phyloP scores from a whole-genome alignment of 805 yeast genomes.

The Candida mattraensis region DNA sequence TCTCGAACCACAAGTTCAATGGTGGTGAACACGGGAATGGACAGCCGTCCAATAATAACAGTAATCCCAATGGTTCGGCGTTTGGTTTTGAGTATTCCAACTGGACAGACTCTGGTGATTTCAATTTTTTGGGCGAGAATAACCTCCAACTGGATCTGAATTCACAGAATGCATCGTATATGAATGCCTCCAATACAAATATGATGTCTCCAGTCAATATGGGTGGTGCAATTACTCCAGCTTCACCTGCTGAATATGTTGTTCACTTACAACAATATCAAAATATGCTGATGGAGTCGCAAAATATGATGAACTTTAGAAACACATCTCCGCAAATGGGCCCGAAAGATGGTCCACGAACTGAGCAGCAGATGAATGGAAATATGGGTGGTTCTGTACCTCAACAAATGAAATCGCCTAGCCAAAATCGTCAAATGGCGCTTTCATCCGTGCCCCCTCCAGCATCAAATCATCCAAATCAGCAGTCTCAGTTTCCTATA shows the following conservation, averaged over 20 bases:
- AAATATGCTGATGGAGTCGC: constrained; percentile 32
- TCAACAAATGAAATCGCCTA: constrained; percentile 2
- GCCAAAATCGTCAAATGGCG: neutral
- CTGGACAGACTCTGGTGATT: constrained; percentile 33
- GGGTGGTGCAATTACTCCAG: constrained; percentile 19
- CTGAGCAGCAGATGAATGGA: too few species aligned
- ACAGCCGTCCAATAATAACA: neutral
- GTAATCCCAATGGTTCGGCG: constrained; percentile 5
- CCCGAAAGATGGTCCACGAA: neutral
- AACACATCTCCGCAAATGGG: constrained; percentile 3
- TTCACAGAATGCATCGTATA: constrained; percentile 16
- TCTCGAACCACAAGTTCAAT: too few species aligned
- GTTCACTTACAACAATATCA: constrained; percentile 36
- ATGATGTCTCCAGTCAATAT: constrained; percentile 29
- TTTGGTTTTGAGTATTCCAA: constrained; percentile 28
- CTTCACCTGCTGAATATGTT: constrained; percentile 33
- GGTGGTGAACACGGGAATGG: neutral
- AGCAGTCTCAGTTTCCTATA: neutral
- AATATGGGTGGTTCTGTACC: too few species aligned
- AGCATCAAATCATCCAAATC: neutral
- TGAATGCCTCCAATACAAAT: constrained; percentile 17
- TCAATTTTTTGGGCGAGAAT: constrained; percentile 26
- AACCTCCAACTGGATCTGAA: constrained; percentile 19
- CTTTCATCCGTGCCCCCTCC: neutral
- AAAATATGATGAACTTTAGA: constrained; percentile 20